phyloP scores from a whole-genome alignment of 768 basidiomycete species.

The Leccinum fibrillosum region DNA sequence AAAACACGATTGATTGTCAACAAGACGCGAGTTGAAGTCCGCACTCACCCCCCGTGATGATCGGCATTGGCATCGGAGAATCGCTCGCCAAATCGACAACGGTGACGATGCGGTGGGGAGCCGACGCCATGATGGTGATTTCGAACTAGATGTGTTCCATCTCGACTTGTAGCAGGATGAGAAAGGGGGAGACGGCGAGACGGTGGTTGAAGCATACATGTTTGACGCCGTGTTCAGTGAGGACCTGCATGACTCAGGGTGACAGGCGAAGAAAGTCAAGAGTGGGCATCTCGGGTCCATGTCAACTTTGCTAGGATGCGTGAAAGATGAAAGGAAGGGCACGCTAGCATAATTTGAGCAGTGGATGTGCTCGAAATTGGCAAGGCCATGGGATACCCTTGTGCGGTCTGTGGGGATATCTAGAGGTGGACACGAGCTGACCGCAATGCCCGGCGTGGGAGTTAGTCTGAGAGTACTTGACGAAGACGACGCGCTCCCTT shows the following conservation, averaged over 20 bases:
- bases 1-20: neutral
- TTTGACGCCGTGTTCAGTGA: slow-evolving; percentile 55
- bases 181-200: neutral
- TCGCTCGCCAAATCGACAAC: slow-evolving; percentile 96
- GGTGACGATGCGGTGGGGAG: slow-evolving; percentile 78
- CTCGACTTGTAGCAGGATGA: slow-evolving; percentile 57
- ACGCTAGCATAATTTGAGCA: too few species aligned
- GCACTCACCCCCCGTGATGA: slow-evolving; percentile 15
- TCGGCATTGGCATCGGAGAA: slow-evolving; percentile 42
- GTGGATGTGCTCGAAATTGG: too few species aligned
- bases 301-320: too few species aligned
- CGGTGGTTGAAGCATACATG: slow-evolving; percentile 12
- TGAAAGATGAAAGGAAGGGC: too few species aligned
- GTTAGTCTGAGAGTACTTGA: too few species aligned
- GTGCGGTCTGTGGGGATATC: too few species aligned
- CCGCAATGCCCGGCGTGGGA: too few species aligned
- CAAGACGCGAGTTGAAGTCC: neutral
- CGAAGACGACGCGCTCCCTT: too few species aligned
- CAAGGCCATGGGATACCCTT: too few species aligned
- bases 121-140: slow-evolving; percentile 67
- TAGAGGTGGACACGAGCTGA: too few species aligned
- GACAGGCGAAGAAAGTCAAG: too few species aligned
- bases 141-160: slow-evolving; percentile 98
- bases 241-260: slow-evolving; percentile 63
- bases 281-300: too few species aligned